phyloP scores from a whole-genome alignment of 495 filamentous ascomycete genomes.

The Penicillium antarcticum region DNA sequence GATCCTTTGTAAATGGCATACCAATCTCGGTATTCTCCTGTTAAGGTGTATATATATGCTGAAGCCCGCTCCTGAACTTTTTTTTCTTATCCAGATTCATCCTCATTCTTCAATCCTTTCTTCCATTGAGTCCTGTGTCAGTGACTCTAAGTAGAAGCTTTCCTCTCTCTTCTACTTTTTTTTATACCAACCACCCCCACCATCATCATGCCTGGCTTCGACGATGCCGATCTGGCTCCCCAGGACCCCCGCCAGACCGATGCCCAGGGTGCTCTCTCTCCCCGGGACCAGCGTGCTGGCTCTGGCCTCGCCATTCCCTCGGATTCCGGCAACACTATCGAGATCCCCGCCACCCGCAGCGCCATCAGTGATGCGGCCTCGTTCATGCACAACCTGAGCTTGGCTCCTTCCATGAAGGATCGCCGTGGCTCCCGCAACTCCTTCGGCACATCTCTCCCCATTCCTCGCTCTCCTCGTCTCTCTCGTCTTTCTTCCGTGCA shows the following conservation, averaged over 20 bases:
- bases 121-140: constrained; percentile 12
- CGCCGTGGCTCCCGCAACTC: constrained; percentile 73
- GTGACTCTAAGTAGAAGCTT: constrained; percentile 8
- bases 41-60: too few relatives aligned
- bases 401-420: constrained; percentile 63
- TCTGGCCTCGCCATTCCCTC: constrained; percentile 46
- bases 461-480: constrained; percentile 66
- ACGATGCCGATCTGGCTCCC: constrained; percentile 52
- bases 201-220: constrained; percentile 60
- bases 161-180: constrained; percentile 1
- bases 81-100: constrained; percentile 2
- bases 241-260: constrained; percentile 28
- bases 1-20: constrained; percentile 21
- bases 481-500: constrained; percentile 60
- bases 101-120: constrained; percentile 11
- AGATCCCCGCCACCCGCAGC: constrained; percentile 68
- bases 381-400: constrained; percentile 72
- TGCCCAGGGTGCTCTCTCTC: constrained; percentile 20
- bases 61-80: background rate
- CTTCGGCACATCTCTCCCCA: constrained; percentile 73
- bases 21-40: constrained; percentile 6
- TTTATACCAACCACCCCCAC: background rate
- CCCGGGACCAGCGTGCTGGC: constrained; percentile 18
- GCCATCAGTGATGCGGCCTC: constrained; percentile 64
- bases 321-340: constrained; percentile 54